Evolutionary conservation across 208 protist genomes (phyloP).

Genomic region (Leishmania amazonensis): DNA sequence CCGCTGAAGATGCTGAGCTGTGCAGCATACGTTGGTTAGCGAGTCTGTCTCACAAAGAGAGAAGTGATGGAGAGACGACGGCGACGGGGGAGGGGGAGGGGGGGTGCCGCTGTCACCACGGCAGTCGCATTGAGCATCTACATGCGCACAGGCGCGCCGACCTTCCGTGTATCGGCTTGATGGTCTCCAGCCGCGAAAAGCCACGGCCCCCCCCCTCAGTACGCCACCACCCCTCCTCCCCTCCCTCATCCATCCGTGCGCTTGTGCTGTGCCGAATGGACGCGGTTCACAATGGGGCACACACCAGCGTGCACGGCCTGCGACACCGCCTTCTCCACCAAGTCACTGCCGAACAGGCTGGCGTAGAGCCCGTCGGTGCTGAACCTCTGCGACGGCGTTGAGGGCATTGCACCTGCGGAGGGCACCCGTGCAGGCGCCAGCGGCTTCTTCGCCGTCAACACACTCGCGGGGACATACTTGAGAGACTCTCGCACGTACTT

Average conservation of each 20-base stretch:
- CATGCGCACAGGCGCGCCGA: neutral
- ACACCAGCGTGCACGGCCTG: conserved; percentile 12
- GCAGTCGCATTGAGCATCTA: neutral
- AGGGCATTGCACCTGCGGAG: neutral
- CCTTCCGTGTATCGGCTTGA: neutral
- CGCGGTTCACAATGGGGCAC: conserved; percentile 12
- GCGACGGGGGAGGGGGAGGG: neutral
- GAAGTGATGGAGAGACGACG: neutral
- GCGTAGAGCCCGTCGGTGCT: conserved; percentile 32
- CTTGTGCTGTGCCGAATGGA: neutral
- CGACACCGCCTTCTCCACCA: conserved; percentile 41
- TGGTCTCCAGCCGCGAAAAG: neutral
- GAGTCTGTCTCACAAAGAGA: neutral
- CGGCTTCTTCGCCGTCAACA: conserved; percentile 32
- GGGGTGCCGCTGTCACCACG: neutral
- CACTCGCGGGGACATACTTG: conserved; percentile 33
- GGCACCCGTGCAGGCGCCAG: neutral
- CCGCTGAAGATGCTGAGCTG: neutral
- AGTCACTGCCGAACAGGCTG: conserved; percentile 48
- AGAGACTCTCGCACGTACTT: conserved; percentile 55
- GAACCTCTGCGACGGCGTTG: neutral
- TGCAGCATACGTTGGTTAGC: neutral
- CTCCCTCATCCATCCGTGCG: neutral
- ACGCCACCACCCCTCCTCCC: neutral
- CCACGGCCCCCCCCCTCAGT: neutral